Evolutionary conservation across 768 basidiomycete genomes (phyloP), one percentile per base, ranked within the genome.

Genomic region (Russula dissimulans): DNA sequence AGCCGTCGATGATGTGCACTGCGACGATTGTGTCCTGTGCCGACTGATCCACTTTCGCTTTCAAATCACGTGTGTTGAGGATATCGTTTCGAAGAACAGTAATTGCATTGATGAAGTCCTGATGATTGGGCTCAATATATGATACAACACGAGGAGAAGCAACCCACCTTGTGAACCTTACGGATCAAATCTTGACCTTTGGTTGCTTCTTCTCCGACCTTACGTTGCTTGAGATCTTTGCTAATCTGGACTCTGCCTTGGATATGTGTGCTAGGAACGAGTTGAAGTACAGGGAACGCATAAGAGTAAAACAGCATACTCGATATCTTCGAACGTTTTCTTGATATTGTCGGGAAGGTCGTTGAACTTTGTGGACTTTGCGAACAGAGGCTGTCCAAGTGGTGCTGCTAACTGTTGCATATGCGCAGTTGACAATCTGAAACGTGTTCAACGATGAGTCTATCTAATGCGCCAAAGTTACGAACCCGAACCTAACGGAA

Each of bases 11-110:
- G 57, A 91, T 85, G 32, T 83, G 82, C 8, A 82, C 89, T 3
- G 87, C 83, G 31, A 84, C 76, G 55, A 91, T 89, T 26, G 85
- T 88, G 66, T 92, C 91, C 72, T 89, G 83, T 31, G 90, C 84
- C 0, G 86, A 80, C 71, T 86, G 84, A 54, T 91, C 87, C 12
- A 85, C 83, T 75, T 88, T 89, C 3, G 76, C 73, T 68, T 86
- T 87, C 50, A 92, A 73, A 71, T 91, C 87, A 60, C 80, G 80
- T 31, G 85, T 84, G 44, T 82, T 78, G 57, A 81, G 78, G 29
- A 80, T 72, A 69, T 93, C 90, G 15, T 82, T 79, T 56, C 83
- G 84, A 42, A 87, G 81, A 22, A 78, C 80, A 7, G 82, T 79
- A 36, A 83, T 77, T 3, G 80, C 78, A 65, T 81, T 81, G 46